Percentiles rank a stretch among this genome's conserved stretches.
Conservation (phyloP, 306 rosid species). For the Vigna reflexopilosa region DNA sequence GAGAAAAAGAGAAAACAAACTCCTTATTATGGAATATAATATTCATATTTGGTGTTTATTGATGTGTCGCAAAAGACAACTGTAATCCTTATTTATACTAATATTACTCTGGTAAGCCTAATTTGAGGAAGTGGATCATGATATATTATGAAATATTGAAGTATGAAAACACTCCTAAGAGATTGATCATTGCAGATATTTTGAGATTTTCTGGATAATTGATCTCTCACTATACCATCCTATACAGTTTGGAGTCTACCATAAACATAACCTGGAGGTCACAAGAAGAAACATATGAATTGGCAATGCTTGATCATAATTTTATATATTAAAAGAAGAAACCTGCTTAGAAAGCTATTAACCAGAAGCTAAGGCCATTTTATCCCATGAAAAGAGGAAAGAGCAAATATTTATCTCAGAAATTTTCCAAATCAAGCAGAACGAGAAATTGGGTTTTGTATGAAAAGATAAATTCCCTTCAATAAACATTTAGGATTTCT, state of each 20-base stretch:
- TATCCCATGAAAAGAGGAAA: constrained; percentile 19
- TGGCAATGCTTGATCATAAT: constrained; percentile 20
- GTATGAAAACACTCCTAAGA: constrained; percentile 1
- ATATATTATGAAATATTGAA: constrained; percentile 6
- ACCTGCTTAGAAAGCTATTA: constrained; percentile 2
- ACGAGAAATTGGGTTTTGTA: constrained; percentile 1
- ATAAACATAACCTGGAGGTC: constrained; percentile 4
- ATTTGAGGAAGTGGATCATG: neutral
- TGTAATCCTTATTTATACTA: neutral
- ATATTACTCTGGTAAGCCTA: neutral
- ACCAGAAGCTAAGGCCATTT: constrained; percentile 7
- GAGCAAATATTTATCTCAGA: neutral
- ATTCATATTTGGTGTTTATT: constrained; percentile 10
- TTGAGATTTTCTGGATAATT: constrained; percentile 6
- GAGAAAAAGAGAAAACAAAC: constrained; percentile 12
- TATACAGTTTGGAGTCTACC: constrained; percentile 13
- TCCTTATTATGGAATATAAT: constrained; percentile 11
- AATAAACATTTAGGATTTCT: neutral
- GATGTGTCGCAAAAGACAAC: neutral
- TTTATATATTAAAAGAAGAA: constrained; percentile 1
- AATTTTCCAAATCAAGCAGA: constrained; percentile 10
- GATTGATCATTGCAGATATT: neutral
- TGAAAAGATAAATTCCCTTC: neutral
- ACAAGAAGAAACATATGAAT: neutral
- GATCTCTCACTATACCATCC: neutral